Conservation (phyloP, 169 alveolate genomes). For the Plasmodium falciparum region DNA sequence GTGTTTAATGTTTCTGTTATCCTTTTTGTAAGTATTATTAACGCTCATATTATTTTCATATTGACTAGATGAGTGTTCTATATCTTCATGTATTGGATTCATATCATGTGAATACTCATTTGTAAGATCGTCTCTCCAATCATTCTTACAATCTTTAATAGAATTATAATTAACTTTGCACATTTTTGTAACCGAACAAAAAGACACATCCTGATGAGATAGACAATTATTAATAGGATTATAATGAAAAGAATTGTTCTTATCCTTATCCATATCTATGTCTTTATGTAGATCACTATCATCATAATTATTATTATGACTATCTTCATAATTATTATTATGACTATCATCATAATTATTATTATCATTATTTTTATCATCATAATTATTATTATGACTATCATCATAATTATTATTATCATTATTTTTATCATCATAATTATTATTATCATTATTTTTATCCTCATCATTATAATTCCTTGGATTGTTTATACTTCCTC, state of each 20-base stretch:
- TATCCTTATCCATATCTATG: no score
- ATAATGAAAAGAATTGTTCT: no score
- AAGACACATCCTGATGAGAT: not conserved
- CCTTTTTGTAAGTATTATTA: not conserved
- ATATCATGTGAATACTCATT: not conserved
- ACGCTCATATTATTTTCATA: not conserved
- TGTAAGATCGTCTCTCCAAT: not conserved
- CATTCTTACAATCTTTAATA: not conserved
- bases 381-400: no score
- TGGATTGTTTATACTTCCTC: not conserved
- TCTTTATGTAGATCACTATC: no score
- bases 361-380: not conserved
- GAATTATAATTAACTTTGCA: not conserved
- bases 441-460: not conserved
- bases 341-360: no score
- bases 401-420: no score
- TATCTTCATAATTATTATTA: no score
- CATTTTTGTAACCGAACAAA: not conserved
- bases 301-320: no score
- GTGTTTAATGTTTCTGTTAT: not conserved
- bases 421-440: not conserved
- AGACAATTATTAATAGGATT: no score
- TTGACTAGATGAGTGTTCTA: not conserved
- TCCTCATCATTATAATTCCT: not conserved
- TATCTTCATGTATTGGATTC: not conserved